These are phyloP conservation scores for Neocatenulostroma microsporum DNA, from an alignment of 2,329 filamentous ascomycete species.

Conservation along the genomic window DNA sequence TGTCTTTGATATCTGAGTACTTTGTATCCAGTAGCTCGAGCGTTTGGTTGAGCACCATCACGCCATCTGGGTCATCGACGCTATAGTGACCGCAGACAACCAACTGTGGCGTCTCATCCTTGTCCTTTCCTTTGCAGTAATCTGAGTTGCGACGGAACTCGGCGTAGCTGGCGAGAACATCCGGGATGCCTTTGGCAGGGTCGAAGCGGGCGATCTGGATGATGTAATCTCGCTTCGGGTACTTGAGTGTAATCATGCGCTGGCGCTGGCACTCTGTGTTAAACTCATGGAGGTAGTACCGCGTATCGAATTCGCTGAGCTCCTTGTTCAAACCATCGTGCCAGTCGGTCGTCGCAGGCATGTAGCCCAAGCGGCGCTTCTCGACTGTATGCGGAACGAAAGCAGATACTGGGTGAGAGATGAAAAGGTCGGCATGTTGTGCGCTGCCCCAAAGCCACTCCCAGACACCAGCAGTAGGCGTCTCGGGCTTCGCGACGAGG, in stretches of 20 bases:
- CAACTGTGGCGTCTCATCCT: constrained; percentile 58
- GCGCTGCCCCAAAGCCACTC: constrained; percentile 66
- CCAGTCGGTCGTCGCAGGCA: constrained; percentile 79
- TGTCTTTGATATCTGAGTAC: constrained; percentile 46
- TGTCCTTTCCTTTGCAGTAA: constrained; percentile 45
- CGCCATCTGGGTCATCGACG: constrained; percentile 72
- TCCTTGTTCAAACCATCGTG: constrained; percentile 74
- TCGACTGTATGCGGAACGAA: constrained; percentile 67
- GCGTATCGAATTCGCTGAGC: constrained; percentile 60
- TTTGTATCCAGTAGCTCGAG: constrained; percentile 57
- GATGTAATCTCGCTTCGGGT: constrained; percentile 62
- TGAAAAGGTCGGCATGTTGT: constrained; percentile 65
- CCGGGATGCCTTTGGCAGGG: constrained; percentile 72
- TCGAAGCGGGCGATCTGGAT: constrained; percentile 76
- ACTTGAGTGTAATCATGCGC: constrained; percentile 52
- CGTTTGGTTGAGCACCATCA: constrained; percentile 62
- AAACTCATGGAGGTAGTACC: constrained; percentile 70
- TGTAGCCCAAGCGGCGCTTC: constrained; percentile 59
- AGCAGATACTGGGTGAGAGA: constrained; percentile 68
- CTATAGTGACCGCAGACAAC: constrained; percentile 72
- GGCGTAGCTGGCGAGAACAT: constrained; percentile 67
- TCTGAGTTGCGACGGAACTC: constrained; percentile 53
- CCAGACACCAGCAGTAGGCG: constrained; percentile 68
- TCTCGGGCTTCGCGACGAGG: constrained; percentile 50
- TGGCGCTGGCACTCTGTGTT: constrained; percentile 54